These are phyloP conservation scores for Erodium texanum DNA, from an alignment of 441 rosid genomes.

Conservation along the genomic window DNA sequence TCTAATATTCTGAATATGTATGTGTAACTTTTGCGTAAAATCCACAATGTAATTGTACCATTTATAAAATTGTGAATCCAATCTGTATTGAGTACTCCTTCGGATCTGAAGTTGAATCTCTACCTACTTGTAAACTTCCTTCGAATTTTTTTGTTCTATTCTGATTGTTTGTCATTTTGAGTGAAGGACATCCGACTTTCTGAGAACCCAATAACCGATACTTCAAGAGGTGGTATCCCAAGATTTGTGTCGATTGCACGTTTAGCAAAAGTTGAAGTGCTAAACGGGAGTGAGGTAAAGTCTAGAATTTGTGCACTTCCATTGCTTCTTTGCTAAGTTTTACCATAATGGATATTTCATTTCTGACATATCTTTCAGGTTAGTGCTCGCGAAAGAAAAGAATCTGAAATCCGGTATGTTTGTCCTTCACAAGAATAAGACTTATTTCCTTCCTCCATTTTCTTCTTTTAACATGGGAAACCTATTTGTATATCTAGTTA, in stretches of 20 bases:
- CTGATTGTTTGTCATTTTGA: conserved; percentile 17
- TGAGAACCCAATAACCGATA: conserved; percentile 72
- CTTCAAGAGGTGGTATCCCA: conserved; percentile 66
- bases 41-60: neutral
- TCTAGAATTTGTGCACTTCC: conserved; percentile 6
- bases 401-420: conserved; percentile 84
- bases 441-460: neutral
- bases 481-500: neutral
- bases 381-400: conserved; percentile 75
- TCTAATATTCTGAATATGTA: neutral
- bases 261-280: conserved; percentile 58
- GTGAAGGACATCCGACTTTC: conserved; percentile 82
- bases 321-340: conserved; percentile 9
- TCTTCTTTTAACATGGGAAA: conserved; percentile 4
- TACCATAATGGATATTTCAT: conserved; percentile 18
- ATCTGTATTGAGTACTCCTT: neutral
- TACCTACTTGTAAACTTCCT: neutral
- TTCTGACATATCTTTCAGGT: conserved; percentile 37
- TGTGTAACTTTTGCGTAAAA: neutral
- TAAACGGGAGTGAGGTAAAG: conserved; percentile 94
- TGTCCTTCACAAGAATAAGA: conserved; percentile 11
- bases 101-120: neutral
- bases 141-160: conserved; percentile 1
- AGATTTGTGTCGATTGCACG: conserved; percentile 74
- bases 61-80: neutral